Evolutionary conservation across 177 flowering plant species (phyloP).

Genomic region (Tripterygium wilfordii): DNA sequence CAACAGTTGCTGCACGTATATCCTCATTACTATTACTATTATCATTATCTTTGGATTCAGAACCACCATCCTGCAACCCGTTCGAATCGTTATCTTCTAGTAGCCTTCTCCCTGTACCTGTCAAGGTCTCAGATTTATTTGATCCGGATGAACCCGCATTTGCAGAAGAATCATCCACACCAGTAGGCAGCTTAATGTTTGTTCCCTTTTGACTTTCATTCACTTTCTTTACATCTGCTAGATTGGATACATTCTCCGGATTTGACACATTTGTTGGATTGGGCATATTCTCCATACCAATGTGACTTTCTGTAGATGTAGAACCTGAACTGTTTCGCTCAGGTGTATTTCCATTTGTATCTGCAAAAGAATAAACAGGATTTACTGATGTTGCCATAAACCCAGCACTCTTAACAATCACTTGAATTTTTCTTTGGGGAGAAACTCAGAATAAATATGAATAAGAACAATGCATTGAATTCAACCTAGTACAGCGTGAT

Average conservation of each 20-base stretch:
- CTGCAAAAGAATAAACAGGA: conserved; percentile 25
- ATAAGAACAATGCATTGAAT: too few relatives aligned
- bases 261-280: conserved; percentile 23
- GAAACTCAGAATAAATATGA: too few relatives aligned
- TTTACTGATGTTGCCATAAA: too few relatives aligned
- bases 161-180: conserved; percentile 29
- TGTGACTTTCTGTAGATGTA: conserved; percentile 13
- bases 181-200: conserved; percentile 34
- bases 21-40: conserved; percentile 25
- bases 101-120: conserved; percentile 59
- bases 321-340: conserved; percentile 20
- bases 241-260: conserved; percentile 15
- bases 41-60: conserved; percentile 29
- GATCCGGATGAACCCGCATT: conserved; percentile 20
- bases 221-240: conserved; percentile 27
- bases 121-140: conserved; percentile 21
- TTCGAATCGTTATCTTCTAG: conserved; percentile 56
- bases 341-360: conserved; percentile 28
- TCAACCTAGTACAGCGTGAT: too few relatives aligned
- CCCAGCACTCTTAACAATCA: not conserved
- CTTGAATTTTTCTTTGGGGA: too few relatives aligned
- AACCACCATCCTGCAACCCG: conserved; percentile 27
- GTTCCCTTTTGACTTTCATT: conserved; percentile 32
- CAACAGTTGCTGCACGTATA: conserved; percentile 57
- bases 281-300: conserved; percentile 13